phyloP scores from a whole-genome alignment of 495 filamentous ascomycete species.

The Bathelium albidoporum region DNA sequence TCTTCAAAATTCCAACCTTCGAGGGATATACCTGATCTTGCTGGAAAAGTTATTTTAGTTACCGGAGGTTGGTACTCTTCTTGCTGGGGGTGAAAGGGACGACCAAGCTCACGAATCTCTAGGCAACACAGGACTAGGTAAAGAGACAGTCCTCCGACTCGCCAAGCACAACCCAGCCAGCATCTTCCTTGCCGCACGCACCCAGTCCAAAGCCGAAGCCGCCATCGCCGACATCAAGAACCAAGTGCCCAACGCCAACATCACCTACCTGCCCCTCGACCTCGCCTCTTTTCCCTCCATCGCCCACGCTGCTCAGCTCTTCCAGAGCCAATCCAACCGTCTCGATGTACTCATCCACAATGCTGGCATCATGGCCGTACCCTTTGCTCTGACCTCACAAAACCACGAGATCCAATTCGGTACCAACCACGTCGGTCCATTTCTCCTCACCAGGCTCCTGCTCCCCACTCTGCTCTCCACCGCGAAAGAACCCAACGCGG shows the following conservation, averaged over 20 bases:
- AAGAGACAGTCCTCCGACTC: constrained; percentile 51
- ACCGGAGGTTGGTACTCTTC: constrained; percentile 16
- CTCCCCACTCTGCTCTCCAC: constrained; percentile 49
- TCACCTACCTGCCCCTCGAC: constrained; percentile 42
- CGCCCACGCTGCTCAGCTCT: constrained; percentile 36
- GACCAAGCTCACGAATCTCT: background rate
- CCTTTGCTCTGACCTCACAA: constrained; percentile 40
- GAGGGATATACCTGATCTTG: constrained; percentile 22
- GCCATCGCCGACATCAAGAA: constrained; percentile 43
- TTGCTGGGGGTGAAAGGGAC: background rate
- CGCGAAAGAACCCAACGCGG: constrained; percentile 29
- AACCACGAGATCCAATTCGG: constrained; percentile 64
- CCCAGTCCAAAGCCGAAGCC: constrained; percentile 38
- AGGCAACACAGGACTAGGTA: constrained; percentile 58
- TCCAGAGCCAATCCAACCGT: constrained; percentile 37
- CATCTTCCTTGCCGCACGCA: constrained; percentile 57
- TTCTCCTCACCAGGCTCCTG: constrained; percentile 52
- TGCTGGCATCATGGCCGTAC: constrained; percentile 54
- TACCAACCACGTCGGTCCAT: constrained; percentile 63
- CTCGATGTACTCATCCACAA: constrained; percentile 55
- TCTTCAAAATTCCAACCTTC: constrained; percentile 22
- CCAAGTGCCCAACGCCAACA: constrained; percentile 35
- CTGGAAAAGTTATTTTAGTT: constrained; percentile 21
- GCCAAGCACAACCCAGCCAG: constrained; percentile 49
- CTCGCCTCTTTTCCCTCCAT: constrained; percentile 45